These are phyloP conservation scores for Tillandsia fasciculata DNA, from an alignment of 176 grass and related monocot genomes.

Conservation along the genomic window DNA sequence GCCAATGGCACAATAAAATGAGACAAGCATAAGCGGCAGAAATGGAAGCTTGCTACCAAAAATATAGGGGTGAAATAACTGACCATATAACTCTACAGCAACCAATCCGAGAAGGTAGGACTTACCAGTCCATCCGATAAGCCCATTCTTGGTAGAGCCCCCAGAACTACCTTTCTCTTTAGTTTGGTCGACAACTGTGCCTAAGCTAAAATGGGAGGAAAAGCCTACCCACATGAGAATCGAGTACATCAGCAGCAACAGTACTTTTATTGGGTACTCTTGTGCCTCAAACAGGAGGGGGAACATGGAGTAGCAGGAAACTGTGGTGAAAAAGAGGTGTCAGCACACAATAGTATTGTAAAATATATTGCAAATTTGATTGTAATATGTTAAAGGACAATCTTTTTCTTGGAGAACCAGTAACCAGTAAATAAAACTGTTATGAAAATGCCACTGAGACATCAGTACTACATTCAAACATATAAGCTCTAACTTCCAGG, in stretches of 20 bases:
- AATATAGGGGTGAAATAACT: slow-evolving; percentile 46
- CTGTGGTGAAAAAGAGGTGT: slow-evolving; percentile 35
- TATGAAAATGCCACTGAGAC: too few relatives aligned
- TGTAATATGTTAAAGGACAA: slow-evolving; percentile 1
- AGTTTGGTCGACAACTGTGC: slow-evolving; percentile 6
- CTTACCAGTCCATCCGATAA: slow-evolving; percentile 47
- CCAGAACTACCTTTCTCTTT: slow-evolving; percentile 14
- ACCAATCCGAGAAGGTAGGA: slow-evolving; percentile 46
- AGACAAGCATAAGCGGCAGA: slow-evolving; percentile 73
- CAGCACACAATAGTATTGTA: neutral
- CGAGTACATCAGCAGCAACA: slow-evolving; percentile 47
- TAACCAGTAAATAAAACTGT: too few relatives aligned
- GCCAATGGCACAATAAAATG: slow-evolving; percentile 51
- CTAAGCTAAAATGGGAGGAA: slow-evolving; percentile 39
- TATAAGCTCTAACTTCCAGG: too few relatives aligned
- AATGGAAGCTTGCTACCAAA: slow-evolving; percentile 66
- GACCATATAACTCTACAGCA: slow-evolving; percentile 56
- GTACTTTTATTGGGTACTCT: slow-evolving; percentile 71
- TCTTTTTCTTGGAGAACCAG: neutral
- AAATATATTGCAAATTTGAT: neutral
- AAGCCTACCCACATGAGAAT: slow-evolving; percentile 68
- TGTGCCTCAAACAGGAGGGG: slow-evolving; percentile 68
- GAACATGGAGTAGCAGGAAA: slow-evolving; percentile 82
- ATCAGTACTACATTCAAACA: too few relatives aligned
- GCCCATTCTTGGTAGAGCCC: slow-evolving; percentile 15